These are phyloP conservation scores for Leptosphaerulina australis DNA, from an alignment of 2,329 filamentous ascomycete genomes.

Conservation along the genomic window DNA sequence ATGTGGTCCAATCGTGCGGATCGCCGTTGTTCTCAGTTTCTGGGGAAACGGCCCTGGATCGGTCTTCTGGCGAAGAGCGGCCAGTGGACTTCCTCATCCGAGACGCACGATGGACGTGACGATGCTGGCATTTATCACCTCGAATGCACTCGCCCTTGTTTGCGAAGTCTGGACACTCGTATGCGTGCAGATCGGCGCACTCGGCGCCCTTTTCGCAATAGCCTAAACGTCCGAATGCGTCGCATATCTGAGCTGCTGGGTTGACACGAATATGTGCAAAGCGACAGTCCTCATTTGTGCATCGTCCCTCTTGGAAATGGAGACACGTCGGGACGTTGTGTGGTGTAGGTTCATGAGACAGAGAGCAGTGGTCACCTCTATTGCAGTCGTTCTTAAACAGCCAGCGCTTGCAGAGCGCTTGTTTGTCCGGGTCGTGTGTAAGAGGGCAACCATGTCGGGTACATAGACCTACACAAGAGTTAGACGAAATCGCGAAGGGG, in stretches of 20 bases:
- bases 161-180: conserved; percentile 94
- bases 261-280: conserved; percentile 85
- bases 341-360: conserved; percentile 84
- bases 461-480: conserved; percentile 68
- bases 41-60: conserved; percentile 13
- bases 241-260: conserved; percentile 79
- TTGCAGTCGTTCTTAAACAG: conserved; percentile 79
- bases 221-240: conserved; percentile 81
- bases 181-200: conserved; percentile 83
- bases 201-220: conserved; percentile 83
- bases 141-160: conserved; percentile 81
- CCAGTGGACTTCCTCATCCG: conserved; percentile 32
- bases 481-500: conserved; percentile 19
- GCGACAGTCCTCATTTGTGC: conserved; percentile 82
- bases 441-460: conserved; percentile 82
- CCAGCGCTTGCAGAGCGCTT: conserved; percentile 88
- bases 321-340: conserved; percentile 87
- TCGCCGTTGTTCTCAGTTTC: conserved; percentile 12
- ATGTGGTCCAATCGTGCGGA: conserved; percentile 1
- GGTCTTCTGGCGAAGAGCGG: conserved; percentile 23
- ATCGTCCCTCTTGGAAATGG: conserved; percentile 88
- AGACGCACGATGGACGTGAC: conserved; percentile 70
- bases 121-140: conserved; percentile 79
- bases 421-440: conserved; percentile 82
- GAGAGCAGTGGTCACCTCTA: conserved; percentile 79